phyloP scores from a whole-genome alignment of 805 yeast genomes.

The Saccharomycopsis capsularis region DNA sequence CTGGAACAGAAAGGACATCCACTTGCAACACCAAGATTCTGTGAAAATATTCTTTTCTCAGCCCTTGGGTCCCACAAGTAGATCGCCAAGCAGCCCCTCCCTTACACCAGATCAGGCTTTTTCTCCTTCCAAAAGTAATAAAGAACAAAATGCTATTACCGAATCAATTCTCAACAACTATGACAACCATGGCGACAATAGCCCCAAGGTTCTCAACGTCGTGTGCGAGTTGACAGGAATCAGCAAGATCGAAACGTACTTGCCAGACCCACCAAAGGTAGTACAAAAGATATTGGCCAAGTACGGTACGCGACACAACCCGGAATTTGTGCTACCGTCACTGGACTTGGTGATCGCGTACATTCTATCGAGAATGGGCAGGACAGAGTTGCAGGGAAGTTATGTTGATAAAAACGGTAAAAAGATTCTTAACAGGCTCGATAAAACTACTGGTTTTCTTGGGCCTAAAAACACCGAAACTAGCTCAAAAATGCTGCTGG shows the following conservation, averaged over 20 bases:
- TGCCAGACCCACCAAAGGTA: no score
- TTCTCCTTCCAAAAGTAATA: no score
- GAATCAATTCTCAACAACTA: background rate
- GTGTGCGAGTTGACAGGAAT: background rate
- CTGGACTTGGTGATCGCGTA: background rate
- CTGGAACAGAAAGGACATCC: no score
- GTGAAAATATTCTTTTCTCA: no score
- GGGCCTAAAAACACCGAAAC: no score
- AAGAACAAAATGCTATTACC: background rate
- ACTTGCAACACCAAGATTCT: no score
- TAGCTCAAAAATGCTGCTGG: no score
- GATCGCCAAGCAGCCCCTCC: no score
- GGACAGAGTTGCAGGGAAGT: background rate
- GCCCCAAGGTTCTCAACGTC: background rate
- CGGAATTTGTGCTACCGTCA: background rate
- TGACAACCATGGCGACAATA: background rate
- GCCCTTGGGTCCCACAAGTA: no score
- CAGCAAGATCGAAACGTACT: no score
- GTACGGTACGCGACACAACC: background rate
- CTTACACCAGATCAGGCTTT: no score
- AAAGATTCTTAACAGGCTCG: background rate
- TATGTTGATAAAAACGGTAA: background rate
- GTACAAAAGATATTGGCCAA: background rate
- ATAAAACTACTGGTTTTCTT: no score
- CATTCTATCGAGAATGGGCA: background rate